phyloP scores from a whole-genome alignment of 257 asterid genomes.

The Jacaranda copaia region DNA sequence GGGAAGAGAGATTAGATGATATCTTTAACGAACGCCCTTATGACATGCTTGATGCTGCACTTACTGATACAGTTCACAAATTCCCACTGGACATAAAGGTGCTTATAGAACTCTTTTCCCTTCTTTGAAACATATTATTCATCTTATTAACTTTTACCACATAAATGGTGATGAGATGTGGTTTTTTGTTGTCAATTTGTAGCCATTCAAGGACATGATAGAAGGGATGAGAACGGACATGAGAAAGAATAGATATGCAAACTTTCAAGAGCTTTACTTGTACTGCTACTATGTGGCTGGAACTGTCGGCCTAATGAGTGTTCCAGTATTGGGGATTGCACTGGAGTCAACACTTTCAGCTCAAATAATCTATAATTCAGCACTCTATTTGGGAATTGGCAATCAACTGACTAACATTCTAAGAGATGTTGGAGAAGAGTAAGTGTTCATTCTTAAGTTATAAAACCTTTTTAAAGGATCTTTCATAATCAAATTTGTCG shows the following conservation, averaged over 20 bases:
- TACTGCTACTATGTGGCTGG: slow-evolving; percentile 90
- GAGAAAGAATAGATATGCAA: slow-evolving; percentile 61
- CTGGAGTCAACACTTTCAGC: slow-evolving; percentile 63
- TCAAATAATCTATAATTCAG: slow-evolving; percentile 63
- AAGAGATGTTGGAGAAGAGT: slow-evolving; percentile 94
- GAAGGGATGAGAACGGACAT: slow-evolving; percentile 94
- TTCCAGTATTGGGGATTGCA: slow-evolving; percentile 88
- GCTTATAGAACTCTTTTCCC: neutral
- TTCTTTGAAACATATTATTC: no score
- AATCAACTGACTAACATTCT: slow-evolving; percentile 82
- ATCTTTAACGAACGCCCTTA: slow-evolving; percentile 74
- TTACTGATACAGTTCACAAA: slow-evolving; percentile 66
- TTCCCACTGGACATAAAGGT: slow-evolving; percentile 87
- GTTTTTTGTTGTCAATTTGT: neutral
- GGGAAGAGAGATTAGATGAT: slow-evolving; percentile 80
- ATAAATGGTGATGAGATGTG: no score
- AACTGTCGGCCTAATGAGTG: slow-evolving; percentile 88
- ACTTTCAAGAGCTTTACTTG: slow-evolving; percentile 67
- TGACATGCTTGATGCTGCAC: slow-evolving; percentile 84
- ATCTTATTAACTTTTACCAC: no score
- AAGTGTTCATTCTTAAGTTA: slow-evolving; percentile 34
- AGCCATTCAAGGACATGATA: slow-evolving; percentile 93
- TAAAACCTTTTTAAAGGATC: neutral
- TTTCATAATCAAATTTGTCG: no score
- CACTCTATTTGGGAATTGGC: slow-evolving; percentile 72